A percentile compares a stretch with the other conserved stretches of the same genome.
Conservation (phyloP, 1,139 yeast species). For the Suhomyces guaymorum region DNA sequence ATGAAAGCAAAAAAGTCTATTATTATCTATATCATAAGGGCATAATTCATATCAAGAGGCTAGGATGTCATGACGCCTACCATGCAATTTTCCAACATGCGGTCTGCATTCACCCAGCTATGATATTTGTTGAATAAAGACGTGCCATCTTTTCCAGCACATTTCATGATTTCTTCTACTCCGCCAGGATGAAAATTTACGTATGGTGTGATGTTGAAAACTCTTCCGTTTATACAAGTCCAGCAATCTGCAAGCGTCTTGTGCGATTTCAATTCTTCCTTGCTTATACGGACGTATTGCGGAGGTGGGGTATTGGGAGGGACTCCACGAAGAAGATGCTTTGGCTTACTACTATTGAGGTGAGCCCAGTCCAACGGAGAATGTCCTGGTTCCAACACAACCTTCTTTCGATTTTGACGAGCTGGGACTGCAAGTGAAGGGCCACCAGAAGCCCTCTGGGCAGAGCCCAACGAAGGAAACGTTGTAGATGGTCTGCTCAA, state of each 20-base stretch:
- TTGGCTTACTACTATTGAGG: conserved; percentile 41
- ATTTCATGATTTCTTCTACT: conserved; percentile 67
- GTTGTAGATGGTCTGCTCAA: conserved; percentile 7
- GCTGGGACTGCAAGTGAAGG: conserved; percentile 16
- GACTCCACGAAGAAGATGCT: conserved; percentile 40
- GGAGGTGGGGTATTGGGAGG: conserved; percentile 45
- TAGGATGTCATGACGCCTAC: conserved; percentile 64
- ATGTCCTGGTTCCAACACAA: conserved; percentile 71
- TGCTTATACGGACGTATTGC: conserved; percentile 52
- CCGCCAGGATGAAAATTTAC: conserved; percentile 94
- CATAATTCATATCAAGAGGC: neutral
- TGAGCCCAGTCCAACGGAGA: conserved; percentile 89
- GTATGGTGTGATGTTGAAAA: conserved; percentile 83
- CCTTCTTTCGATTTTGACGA: conserved; percentile 47
- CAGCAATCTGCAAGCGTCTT: conserved; percentile 68
- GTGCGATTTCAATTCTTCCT: conserved; percentile 63
- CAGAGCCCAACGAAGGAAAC: conserved; percentile 45
- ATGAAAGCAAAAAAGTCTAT: neutral
- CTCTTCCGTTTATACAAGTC: conserved; percentile 80
- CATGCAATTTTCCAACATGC: conserved; percentile 74
- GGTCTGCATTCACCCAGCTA: conserved; percentile 85
- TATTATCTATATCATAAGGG: neutral
- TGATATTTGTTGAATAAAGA: conserved; percentile 77
- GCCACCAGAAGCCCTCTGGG: conserved; percentile 34
- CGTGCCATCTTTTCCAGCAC: conserved; percentile 88